Base-by-base conservation (phyloP, 768 basidiomycete genomes). In the Boletus subparvulus region DNA sequence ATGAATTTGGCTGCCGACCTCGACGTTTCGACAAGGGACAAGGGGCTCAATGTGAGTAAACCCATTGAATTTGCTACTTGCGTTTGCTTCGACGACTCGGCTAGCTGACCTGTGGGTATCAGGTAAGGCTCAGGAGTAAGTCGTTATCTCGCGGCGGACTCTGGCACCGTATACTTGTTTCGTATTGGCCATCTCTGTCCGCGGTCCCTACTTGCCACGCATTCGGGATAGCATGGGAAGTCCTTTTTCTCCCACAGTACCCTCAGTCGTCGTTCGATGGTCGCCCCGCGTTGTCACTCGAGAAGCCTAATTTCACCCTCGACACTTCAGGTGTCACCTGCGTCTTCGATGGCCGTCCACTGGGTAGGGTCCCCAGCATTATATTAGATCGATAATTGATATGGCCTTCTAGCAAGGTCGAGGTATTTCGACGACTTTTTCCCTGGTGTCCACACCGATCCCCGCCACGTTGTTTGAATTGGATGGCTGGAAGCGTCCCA, bases 351-450 rank as follows among this genome's bases (percentile, higher is more conserved):
- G 74, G n/a, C n/a, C n/a, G n/a, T n/a, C n/a, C n/a, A n/a, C n/a
- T n/a, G n/a, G n/a, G n/a, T n/a, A n/a, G n/a, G n/a, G n/a, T 13
- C 75, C 11, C 75, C 74, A 6, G 74, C 75, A 12, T 71, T 73
- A 12, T 73, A 72, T 51, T 54, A 61, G 21, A 65, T 76, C 8
- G 75, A 69, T 9, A 75, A 64, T 51, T 63, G 66, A 37, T 75
- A 71, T 12, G 69, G 69, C 6, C 61, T 64, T 40, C 69, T 75
- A 9, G 71, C 73, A 28, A 66, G 61, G 26, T 70, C 72, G 13
- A 65, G 58, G 41, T 63, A 4, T 39, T 7, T 16, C 37, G 16
- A 12, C 16, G 16, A 17, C 37, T 7, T 16, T 39, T 36, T 13
- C 35, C 35, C 4, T 36, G 35, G 35, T 36, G 12, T 36, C 28